Conservation (phyloP, 108 stramenopile genomes). For the Seminavis robusta region DNA sequence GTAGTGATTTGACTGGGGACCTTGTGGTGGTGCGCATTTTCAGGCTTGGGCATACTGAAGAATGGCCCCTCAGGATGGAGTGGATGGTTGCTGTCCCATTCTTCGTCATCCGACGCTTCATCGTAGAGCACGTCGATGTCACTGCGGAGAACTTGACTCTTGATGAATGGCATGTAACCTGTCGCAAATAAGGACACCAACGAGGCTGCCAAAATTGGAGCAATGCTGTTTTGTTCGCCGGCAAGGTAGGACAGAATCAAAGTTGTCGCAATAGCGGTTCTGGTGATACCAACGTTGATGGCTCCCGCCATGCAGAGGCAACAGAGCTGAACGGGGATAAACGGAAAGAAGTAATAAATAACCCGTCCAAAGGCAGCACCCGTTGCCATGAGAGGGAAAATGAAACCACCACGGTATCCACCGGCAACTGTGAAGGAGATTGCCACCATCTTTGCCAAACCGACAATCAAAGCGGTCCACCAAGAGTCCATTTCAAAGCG, state of each 20-base stretch:
- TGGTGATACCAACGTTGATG: constrained; percentile 45
- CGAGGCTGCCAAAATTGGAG: constrained; percentile 31
- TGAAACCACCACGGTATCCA: constrained; percentile 44
- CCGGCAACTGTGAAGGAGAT: constrained; percentile 47
- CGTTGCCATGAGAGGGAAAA: constrained; percentile 45
- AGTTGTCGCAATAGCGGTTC: constrained; percentile 37
- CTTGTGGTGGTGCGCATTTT: no score
- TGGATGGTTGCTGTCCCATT: no score
- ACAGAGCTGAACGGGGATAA: constrained; percentile 17
- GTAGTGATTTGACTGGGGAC: no score
- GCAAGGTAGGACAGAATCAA: constrained; percentile 37
- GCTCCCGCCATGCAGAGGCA: constrained; percentile 39
- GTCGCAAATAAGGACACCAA: constrained; percentile 38
- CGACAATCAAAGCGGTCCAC: constrained; percentile 26
- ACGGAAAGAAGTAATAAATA: constrained; percentile 20
- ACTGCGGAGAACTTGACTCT: constrained; percentile 25
- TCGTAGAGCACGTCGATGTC: constrained; percentile 36
- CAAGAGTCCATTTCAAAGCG: constrained; percentile 43
- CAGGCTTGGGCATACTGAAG: no score
- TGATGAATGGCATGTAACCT: constrained; percentile 44
- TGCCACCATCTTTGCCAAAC: constrained; percentile 36
- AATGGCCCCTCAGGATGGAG: no score
- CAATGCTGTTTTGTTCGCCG: constrained; percentile 31
- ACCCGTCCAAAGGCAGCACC: constrained; percentile 48
- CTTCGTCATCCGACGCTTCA: no score